A percentile compares a stretch with the other conserved stretches of the same genome.
These are phyloP conservation scores for Thelonectria rubi DNA, from an alignment of 2,329 filamentous ascomycete genomes.

Conservation along the genomic window DNA sequence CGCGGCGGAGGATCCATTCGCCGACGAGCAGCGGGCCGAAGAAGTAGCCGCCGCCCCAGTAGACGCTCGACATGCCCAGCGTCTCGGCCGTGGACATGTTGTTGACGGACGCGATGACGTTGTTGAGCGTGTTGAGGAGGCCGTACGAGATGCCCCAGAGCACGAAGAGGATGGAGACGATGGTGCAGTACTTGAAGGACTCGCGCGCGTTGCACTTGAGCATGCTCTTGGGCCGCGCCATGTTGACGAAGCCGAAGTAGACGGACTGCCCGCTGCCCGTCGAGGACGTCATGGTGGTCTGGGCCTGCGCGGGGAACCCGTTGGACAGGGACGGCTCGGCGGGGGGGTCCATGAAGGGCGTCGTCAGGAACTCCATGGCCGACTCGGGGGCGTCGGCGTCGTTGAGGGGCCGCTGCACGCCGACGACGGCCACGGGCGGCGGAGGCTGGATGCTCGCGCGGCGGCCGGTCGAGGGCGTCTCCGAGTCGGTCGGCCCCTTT, in stretches of 20 bases:
- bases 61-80: slow-evolving; percentile 73
- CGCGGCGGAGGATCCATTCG: slow-evolving; percentile 74
- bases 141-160: slow-evolving; percentile 94
- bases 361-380: slow-evolving; percentile 58
- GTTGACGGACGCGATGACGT: slow-evolving; percentile 70
- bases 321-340: slow-evolving; percentile 24
- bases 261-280: slow-evolving; percentile 55
- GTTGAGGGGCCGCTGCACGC: slow-evolving; percentile 32
- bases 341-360: slow-evolving; percentile 46
- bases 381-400: slow-evolving; percentile 46
- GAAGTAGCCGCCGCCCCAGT: slow-evolving; percentile 76
- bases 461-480: slow-evolving; percentile 39
- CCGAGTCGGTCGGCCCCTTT: slow-evolving; percentile 46
- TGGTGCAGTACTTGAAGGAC: slow-evolving; percentile 74
- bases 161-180: slow-evolving; percentile 85
- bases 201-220: slow-evolving; percentile 70
- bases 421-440: slow-evolving; percentile 33
- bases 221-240: slow-evolving; percentile 75
- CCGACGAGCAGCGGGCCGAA: slow-evolving; percentile 75
- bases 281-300: slow-evolving; percentile 49
- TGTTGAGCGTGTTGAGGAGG: slow-evolving; percentile 82
- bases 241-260: slow-evolving; percentile 82
- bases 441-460: slow-evolving; percentile 39
- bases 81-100: slow-evolving; percentile 69
- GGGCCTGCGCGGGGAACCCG: slow-evolving; percentile 24